phyloP scores from a whole-genome alignment of 2,329 filamentous ascomycete genomes.

The Aspergillus udagawae region DNA sequence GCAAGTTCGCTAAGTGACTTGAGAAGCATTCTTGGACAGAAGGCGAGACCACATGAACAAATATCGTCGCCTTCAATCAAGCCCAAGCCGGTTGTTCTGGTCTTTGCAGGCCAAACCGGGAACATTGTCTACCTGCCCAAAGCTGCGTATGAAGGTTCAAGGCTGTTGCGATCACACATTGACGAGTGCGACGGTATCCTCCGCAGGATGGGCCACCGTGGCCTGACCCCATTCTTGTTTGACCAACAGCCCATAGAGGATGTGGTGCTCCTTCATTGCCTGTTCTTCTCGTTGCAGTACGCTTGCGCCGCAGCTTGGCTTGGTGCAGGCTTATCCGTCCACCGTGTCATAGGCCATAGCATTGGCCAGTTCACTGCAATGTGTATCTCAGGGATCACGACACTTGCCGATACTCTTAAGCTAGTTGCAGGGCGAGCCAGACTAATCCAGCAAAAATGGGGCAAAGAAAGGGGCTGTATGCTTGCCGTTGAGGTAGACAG shows the following conservation, averaged over 20 bases:
- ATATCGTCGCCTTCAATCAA: background rate
- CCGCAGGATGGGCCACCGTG: constrained; percentile 21
- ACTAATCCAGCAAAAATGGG: constrained; percentile 30
- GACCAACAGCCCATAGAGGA: constrained; percentile 17
- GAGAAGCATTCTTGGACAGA: background rate
- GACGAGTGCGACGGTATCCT: constrained; percentile 14
- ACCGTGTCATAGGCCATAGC: constrained; percentile 35
- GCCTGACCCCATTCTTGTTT: constrained; percentile 32
- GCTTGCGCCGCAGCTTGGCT: constrained; percentile 37
- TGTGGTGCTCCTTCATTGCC: constrained; percentile 32
- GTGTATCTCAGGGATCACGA: constrained; percentile 27
- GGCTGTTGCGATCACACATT: constrained; percentile 22
- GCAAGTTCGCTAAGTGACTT: background rate
- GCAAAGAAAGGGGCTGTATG: constrained; percentile 31
- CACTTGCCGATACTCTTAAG: constrained; percentile 26
- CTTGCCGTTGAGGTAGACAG: constrained; percentile 30
- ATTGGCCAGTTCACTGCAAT: constrained; percentile 38
- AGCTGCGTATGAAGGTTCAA: background rate
- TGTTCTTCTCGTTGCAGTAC: constrained; percentile 38
- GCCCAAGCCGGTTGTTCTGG: constrained; percentile 2
- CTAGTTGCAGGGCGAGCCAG: constrained; percentile 26
- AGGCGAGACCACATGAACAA: background rate
- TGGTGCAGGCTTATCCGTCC: constrained; percentile 30
- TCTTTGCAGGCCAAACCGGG: constrained; percentile 4
- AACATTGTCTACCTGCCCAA: background rate